Conservation (phyloP, 2,329 filamentous ascomycete genomes). For the Penicillium sp. region DNA sequence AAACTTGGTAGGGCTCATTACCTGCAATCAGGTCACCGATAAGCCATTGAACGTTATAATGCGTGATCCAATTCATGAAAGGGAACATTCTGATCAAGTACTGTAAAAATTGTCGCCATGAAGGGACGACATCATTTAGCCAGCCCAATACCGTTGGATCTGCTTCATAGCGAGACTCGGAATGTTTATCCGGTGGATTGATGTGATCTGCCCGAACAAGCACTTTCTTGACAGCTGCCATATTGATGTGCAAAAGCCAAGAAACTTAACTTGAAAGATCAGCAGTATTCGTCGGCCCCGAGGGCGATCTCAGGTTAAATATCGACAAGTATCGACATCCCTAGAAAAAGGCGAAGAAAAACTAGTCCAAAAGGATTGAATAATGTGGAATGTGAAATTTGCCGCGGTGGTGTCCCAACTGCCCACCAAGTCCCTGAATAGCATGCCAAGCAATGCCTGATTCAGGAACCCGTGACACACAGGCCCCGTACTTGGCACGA, state of each 20-base stretch:
- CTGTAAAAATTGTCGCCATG: not conserved
- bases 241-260: not conserved
- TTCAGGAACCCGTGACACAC: not conserved
- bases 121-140: conserved; percentile 4
- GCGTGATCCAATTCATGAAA: conserved; percentile 6
- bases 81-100: conserved; percentile 4
- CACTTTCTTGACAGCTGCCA: conserved; percentile 1
- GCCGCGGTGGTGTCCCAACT: not conserved
- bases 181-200: not conserved
- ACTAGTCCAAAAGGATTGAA: not conserved
- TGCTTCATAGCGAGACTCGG: not conserved
- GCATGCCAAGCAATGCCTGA: not conserved
- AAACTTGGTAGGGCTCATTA: not conserved
- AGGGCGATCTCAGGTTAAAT: not conserved
- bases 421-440: not conserved
- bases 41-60: conserved; percentile 13
- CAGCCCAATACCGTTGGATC: conserved; percentile 8
- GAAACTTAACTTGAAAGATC: not conserved
- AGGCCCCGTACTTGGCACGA: not conserved
- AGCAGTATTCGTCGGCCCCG: not conserved
- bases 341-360: not conserved
- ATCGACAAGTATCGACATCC: not conserved
- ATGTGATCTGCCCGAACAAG: conserved; percentile 1
- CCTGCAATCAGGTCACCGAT: conserved; percentile 10
- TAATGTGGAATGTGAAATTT: not conserved